phyloP scores from a whole-genome alignment of 257 asterid genomes.

The Capsicum chinense region DNA sequence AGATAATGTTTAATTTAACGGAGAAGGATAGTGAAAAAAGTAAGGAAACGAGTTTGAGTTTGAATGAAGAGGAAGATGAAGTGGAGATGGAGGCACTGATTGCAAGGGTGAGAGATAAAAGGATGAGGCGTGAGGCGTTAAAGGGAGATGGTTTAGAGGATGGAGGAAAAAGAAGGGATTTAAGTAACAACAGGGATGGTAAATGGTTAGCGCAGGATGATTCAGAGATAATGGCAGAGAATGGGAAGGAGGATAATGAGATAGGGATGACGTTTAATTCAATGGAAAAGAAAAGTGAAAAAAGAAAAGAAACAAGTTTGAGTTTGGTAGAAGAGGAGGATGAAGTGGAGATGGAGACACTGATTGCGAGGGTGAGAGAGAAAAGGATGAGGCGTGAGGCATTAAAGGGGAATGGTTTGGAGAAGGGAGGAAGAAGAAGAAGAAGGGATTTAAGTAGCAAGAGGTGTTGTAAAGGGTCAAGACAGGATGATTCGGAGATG shows the following conservation, averaged over 20 bases:
- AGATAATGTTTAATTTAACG: neutral
- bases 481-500: conserved; percentile 29
- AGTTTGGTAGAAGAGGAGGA: conserved; percentile 25
- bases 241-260: neutral
- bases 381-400: conserved; percentile 7
- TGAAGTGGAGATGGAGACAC: conserved; percentile 21
- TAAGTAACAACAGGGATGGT: conserved; percentile 27
- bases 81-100: conserved; percentile 24
- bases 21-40: conserved; percentile 32
- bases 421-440: neutral
- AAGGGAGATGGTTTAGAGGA: conserved; percentile 26
- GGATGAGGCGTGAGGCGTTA: conserved; percentile 10
- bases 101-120: conserved; percentile 21
- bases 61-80: conserved; percentile 24
- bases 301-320: conserved; percentile 26
- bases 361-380: conserved; percentile 23
- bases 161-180: conserved; percentile 26
- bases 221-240: conserved; percentile 28
- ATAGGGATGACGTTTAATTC: conserved; percentile 20
- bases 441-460: conserved; percentile 32
- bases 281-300: conserved; percentile 26
- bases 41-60: conserved; percentile 14
- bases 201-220: conserved; percentile 4
- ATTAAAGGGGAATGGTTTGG: conserved; percentile 28
- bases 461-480: conserved; percentile 10